phyloP scores from a whole-genome alignment of 371 early-diverging fungal genomes.

The Apophysomyces trapeziformis region DNA sequence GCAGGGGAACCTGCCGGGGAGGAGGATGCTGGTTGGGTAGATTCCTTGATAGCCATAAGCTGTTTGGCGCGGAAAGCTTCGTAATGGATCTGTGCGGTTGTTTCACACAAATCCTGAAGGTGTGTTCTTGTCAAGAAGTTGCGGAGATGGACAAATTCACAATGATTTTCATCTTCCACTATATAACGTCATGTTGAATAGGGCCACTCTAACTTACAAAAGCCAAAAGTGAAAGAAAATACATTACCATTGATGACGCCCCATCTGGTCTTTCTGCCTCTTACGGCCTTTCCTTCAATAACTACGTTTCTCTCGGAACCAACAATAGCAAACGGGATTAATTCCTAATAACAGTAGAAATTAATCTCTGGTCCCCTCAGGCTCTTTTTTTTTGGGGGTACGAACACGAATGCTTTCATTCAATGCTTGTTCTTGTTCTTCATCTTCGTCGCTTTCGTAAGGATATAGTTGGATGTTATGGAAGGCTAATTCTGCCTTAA shows the following conservation, averaged over 20 bases:
- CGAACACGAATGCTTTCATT: conserved; percentile 65
- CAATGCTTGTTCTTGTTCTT: conserved; percentile 70
- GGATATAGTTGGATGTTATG: conserved; percentile 87
- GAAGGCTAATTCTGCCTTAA: conserved; percentile 85
- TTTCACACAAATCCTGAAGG: conserved; percentile 78
- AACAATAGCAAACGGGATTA: conserved; percentile 81
- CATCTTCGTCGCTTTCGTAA: conserved; percentile 77
- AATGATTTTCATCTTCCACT: conserved; percentile 67
- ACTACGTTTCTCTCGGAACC: conserved; percentile 80
- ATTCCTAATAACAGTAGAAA: conserved; percentile 43
- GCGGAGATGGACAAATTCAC: conserved; percentile 76
- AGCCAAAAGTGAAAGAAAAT: neutral
- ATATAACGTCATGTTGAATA: neutral
- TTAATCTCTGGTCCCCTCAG: neutral
- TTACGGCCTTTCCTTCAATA: conserved; percentile 74
- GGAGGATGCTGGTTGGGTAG: conserved; percentile 24
- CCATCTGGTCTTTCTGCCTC: conserved; percentile 67
- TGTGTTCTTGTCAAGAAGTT: conserved; percentile 81
- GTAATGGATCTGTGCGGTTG: conserved; percentile 78
- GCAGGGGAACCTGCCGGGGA: conserved; percentile 17
- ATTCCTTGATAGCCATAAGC: conserved; percentile 76
- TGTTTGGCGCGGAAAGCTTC: conserved; percentile 85
- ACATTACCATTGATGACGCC: conserved; percentile 62
- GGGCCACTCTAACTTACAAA: neutral
- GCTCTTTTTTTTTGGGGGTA: neutral